Base-by-base conservation (phyloP, 2,329 filamentous ascomycete species). In the Botrytis paeoniae region DNA sequence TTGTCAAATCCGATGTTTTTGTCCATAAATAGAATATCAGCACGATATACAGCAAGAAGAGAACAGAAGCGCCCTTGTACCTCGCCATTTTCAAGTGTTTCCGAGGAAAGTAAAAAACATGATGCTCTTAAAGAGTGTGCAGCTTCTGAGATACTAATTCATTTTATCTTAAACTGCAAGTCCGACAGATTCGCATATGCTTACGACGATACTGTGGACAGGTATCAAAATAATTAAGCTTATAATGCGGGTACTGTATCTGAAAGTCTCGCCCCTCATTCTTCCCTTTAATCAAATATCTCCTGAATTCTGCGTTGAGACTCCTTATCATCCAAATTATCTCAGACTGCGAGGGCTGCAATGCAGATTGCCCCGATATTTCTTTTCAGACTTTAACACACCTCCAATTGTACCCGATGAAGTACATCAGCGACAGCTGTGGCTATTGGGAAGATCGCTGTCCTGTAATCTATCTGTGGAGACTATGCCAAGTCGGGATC, bases 401-500 rank as follows among this genome's bases (percentile, higher is more conserved):
- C 37, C 35, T 68, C 48, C 9, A 57, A 29, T 41, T 41, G 3
- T 39, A 14, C 35, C 39, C 3, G 25, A 57, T 9, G 25, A 68
- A 57, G 25, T n/a, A 57, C 4, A 39, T 25, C 35, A 41, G 25
- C 32, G 32, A 35, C 22, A 25, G 45, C 12, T 32, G 18, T 43
- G 3, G 65, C n/a, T 5, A 37, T 32, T 20, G 5, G 35, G 18
- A 69, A 32, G n/a, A 32, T 68, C 64, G 25, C 45, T 29, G 25
- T 68, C 37, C 25, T 25, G 2, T 16, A 29, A 54, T 68, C 45
- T 57, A 32, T 59, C 18, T 41, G 48, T 69, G 35, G 48, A 41
- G 48, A 68, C 65, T 69, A 32, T 69, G 65, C 65, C 65, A 41
- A 69, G 48, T 57, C 65, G 25, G n/a, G 37, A 69, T 57, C 65